Evolutionary conservation across 495 filamentous ascomycete species (phyloP).

Genomic region (Lindgomyces ingoldianus): DNA sequence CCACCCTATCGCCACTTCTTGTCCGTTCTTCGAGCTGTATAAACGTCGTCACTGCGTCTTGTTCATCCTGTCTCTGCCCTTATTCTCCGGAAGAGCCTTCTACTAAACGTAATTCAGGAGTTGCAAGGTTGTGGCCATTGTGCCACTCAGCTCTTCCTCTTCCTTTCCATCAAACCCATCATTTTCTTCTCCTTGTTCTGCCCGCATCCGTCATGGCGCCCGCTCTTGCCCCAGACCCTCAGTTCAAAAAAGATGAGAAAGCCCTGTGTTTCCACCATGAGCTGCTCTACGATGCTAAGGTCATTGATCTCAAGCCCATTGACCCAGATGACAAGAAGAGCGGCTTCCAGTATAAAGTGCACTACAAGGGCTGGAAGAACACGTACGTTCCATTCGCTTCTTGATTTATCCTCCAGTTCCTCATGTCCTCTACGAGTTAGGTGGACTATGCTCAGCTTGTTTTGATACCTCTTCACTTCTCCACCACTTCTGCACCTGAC

Average conservation of each 20-base stretch:
- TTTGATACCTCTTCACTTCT: neutral
- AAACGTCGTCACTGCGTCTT: neutral
- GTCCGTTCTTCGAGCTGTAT: neutral
- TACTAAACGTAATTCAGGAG: slow-evolving; percentile 7
- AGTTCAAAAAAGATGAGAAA: slow-evolving; percentile 84
- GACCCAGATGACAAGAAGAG: slow-evolving; percentile 71
- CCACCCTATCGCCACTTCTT: neutral
- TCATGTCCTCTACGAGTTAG: neutral
- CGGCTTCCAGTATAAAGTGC: slow-evolving; percentile 80
- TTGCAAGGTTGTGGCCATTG: neutral
- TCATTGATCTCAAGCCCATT: slow-evolving; percentile 70
- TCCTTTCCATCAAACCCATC: neutral
- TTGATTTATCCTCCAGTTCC: neutral
- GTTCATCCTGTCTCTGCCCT: neutral
- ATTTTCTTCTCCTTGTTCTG: neutral
- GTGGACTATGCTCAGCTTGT: neutral
- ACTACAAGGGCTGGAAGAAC: slow-evolving; percentile 99
- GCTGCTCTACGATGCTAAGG: slow-evolving; percentile 94
- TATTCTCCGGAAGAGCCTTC: neutral
- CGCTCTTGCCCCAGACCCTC: slow-evolving; percentile 52
- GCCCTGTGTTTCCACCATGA: slow-evolving; percentile 97
- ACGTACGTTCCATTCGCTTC: slow-evolving; percentile 60
- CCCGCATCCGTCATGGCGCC: slow-evolving; percentile 58
- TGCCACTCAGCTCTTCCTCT: neutral
- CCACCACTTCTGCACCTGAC: neutral